Conservation (phyloP, 345 rosid species). For the Salix arbutifolia region DNA sequence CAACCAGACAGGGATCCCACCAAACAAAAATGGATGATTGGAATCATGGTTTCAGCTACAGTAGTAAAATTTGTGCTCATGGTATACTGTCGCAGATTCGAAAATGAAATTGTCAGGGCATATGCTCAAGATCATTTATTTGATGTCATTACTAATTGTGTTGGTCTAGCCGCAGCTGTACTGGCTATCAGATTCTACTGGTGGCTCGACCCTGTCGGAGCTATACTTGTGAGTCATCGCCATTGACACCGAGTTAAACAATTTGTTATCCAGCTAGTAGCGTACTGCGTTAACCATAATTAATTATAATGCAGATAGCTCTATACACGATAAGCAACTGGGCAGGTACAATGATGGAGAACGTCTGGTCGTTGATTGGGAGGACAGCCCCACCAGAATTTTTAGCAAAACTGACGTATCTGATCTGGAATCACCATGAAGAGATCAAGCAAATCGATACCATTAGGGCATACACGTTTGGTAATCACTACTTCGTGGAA, state of each 20-base stretch:
- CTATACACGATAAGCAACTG: conserved; percentile 44
- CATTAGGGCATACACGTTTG: conserved; percentile 42
- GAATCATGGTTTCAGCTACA: conserved; percentile 51
- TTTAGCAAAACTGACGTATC: conserved; percentile 43
- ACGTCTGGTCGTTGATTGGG: conserved; percentile 45
- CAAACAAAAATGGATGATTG: conserved; percentile 56
- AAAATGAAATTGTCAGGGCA: conserved; percentile 42
- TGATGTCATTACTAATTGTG: conserved; percentile 51
- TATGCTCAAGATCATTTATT: conserved; percentile 55
- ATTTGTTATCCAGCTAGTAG: too few species aligned
- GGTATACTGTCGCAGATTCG: conserved; percentile 41
- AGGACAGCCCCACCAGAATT: conserved; percentile 47
- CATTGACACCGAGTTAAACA: too few species aligned
- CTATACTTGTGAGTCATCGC: conserved; percentile 37
- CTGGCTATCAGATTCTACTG: conserved; percentile 49
- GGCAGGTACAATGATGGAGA: conserved; percentile 47
- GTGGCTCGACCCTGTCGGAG: conserved; percentile 56
- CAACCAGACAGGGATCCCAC: conserved; percentile 43
- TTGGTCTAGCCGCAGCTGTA: conserved; percentile 47
- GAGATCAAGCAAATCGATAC: conserved; percentile 45
- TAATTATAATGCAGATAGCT: conserved; percentile 36
- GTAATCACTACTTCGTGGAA: conserved; percentile 32
- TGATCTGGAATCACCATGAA: conserved; percentile 50
- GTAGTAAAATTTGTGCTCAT: conserved; percentile 34
- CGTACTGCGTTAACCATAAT: too few species aligned